Percentiles rank a stretch among this genome's conserved stretches.
Evolutionary conservation across 805 yeast genomes (phyloP).

Genomic region (Lipomyces spencermartinsiae): DNA sequence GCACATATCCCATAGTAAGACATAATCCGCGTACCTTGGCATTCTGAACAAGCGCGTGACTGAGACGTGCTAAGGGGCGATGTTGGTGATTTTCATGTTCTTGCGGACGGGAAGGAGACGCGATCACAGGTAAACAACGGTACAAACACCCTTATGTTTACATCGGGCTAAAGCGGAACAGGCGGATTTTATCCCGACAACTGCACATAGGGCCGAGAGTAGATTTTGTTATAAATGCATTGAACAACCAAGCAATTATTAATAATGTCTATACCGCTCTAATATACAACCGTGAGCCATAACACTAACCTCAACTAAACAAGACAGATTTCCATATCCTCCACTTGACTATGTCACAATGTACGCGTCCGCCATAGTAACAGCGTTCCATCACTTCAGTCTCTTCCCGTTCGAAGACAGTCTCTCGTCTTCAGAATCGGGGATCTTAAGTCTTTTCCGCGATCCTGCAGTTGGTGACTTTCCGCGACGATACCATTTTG

Average conservation of each 20-base stretch:
- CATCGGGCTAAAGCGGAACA: not conserved
- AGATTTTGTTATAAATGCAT: no score
- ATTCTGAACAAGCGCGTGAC: not conserved
- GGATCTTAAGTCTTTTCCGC: not conserved
- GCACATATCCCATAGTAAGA: not conserved
- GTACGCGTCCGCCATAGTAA: not conserved
- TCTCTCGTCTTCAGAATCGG: not conserved
- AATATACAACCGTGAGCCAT: no score
- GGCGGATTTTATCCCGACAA: no score
- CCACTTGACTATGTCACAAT: no score
- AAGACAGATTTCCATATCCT: no score
- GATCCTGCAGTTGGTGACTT: not conserved
- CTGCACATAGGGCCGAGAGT: no score
- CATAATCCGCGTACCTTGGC: slow-evolving; percentile 23
- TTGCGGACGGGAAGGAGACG: slow-evolving; percentile 1
- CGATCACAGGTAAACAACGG: slow-evolving; percentile 15
- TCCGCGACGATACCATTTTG: not conserved
- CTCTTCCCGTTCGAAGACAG: not conserved
- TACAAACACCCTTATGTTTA: slow-evolving; percentile 1
- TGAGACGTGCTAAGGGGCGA: not conserved
- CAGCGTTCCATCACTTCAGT: not conserved
- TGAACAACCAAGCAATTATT: no score
- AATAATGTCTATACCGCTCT: not conserved
- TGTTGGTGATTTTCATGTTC: not conserved
- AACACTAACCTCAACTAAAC: not conserved